phyloP scores from a whole-genome alignment of 306 rosid species.

The Ormosia semicastrata region DNA sequence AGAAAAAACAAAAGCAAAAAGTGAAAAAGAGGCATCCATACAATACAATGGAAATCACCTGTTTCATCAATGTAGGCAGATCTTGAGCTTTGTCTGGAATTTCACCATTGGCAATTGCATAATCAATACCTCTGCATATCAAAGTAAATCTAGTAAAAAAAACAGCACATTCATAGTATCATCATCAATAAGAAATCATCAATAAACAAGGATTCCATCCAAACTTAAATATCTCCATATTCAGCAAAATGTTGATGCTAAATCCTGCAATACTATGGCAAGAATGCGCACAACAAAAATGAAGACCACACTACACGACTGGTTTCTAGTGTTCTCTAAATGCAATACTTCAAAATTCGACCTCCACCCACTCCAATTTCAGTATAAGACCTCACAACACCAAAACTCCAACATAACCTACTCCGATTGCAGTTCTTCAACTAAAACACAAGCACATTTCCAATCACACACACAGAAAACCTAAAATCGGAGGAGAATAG shows the following conservation, averaged over 20 bases:
- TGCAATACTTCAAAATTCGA: neutral
- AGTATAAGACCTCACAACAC: neutral
- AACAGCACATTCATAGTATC: constrained; percentile 13
- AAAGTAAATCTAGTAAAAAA: constrained; percentile 29
- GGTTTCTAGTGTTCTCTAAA: neutral
- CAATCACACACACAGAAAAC: neutral
- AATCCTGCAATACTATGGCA: neutral
- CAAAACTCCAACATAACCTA: neutral
- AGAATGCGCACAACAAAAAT: neutral
- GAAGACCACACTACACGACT: neutral
- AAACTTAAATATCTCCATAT: neutral
- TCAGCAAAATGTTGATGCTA: neutral
- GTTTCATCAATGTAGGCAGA: constrained; percentile 57
- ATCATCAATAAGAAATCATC: neutral
- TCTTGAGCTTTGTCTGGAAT: constrained; percentile 39
- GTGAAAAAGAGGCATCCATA: neutral
- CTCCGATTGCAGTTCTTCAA: neutral
- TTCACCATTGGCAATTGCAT: constrained; percentile 62
- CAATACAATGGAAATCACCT: constrained; percentile 46
- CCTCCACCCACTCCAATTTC: neutral
- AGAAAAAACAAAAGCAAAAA: neutral
- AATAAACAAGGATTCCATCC: neutral
- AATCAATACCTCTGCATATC: constrained; percentile 73
- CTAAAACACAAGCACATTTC: neutral
- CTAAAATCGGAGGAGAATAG: neutral